Evolutionary conservation across 495 filamentous ascomycete species (phyloP).

Genomic region (Collariella sp.): DNA sequence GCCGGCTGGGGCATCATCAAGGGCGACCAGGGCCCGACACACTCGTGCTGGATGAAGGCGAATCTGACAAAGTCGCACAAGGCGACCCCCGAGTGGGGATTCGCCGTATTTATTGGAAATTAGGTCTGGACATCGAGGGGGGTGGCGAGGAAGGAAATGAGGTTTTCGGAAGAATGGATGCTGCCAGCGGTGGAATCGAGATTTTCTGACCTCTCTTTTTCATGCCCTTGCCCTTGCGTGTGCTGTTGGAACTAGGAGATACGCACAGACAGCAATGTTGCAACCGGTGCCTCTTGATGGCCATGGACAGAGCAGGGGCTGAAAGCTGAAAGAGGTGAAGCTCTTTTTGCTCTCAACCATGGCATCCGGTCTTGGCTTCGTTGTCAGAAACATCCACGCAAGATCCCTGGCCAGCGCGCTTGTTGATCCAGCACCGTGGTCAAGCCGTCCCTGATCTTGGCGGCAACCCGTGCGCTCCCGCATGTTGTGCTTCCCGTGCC

Average conservation of each 20-base stretch:
- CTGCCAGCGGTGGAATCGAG: too few species aligned
- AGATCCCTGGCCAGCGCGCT: too few species aligned
- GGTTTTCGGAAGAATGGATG: background rate
- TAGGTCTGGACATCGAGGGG: background rate
- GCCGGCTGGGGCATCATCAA: conserved; percentile 29
- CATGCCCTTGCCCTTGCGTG: too few species aligned
- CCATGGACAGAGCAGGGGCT: too few species aligned
- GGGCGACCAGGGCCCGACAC: conserved; percentile 24
- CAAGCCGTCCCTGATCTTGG: background rate
- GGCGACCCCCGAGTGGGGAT: conserved; percentile 40
- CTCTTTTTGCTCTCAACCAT: too few species aligned
- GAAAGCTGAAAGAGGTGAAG: too few species aligned
- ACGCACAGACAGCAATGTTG: too few species aligned
- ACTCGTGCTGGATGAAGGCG: conserved; percentile 47
- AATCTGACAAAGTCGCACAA: conserved; percentile 40
- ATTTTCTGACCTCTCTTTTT: too few species aligned
- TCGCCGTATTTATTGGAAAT: conserved; percentile 16
- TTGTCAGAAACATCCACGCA: too few species aligned
- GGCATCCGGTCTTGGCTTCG: too few species aligned
- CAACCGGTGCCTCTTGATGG: too few species aligned
- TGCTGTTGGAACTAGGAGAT: too few species aligned
- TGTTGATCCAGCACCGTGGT: background rate
- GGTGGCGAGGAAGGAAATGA: background rate
- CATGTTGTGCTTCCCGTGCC: background rate
- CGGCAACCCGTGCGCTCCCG: background rate